Evolutionary conservation across 129 eudicot genomes (phyloP).

Genomic region (Flaveria linearis): DNA sequence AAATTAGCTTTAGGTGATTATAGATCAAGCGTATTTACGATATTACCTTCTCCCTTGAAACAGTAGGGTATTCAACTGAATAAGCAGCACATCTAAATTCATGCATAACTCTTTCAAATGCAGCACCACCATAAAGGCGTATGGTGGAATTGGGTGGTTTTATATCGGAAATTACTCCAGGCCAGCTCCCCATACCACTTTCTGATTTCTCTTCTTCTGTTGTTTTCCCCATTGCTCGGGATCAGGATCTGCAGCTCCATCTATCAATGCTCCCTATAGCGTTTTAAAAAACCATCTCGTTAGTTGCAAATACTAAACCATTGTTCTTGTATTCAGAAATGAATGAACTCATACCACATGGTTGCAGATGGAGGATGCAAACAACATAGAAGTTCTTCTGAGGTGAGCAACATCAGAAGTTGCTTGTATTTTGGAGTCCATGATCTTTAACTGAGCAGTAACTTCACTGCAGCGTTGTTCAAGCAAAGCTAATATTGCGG

Average conservation of each 20-base stretch:
- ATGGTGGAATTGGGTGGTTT: conserved; percentile 87
- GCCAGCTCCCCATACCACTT: conserved; percentile 89
- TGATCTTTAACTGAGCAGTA: conserved; percentile 56
- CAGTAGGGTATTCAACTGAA: conserved; percentile 89
- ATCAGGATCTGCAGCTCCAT: conserved; percentile 93
- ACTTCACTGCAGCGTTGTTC: conserved; percentile 93
- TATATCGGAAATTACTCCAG: conserved; percentile 64
- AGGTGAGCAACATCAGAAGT: conserved; percentile 88
- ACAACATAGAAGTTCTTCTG: conserved; percentile 83
- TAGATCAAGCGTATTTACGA: background rate
- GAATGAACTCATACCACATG: conserved; percentile 55
- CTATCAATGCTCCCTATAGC: conserved; percentile 69
- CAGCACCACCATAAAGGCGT: conserved; percentile 96
- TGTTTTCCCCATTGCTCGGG: conserved; percentile 98
- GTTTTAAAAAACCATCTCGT: background rate
- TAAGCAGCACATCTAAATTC: conserved; percentile 93
- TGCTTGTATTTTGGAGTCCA: conserved; percentile 74
- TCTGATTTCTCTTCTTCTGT: conserved; percentile 80
- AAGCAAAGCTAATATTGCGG: conserved; percentile 88
- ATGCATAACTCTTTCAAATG: conserved; percentile 91
- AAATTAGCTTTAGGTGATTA: background rate
- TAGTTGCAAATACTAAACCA: background rate
- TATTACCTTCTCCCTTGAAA: conserved; percentile 86
- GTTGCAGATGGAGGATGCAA: conserved; percentile 71
- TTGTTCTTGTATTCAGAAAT: background rate